phyloP scores from a whole-genome alignment of 2,329 filamentous ascomycete species.

The Pseudogymnoascus sp. region DNA sequence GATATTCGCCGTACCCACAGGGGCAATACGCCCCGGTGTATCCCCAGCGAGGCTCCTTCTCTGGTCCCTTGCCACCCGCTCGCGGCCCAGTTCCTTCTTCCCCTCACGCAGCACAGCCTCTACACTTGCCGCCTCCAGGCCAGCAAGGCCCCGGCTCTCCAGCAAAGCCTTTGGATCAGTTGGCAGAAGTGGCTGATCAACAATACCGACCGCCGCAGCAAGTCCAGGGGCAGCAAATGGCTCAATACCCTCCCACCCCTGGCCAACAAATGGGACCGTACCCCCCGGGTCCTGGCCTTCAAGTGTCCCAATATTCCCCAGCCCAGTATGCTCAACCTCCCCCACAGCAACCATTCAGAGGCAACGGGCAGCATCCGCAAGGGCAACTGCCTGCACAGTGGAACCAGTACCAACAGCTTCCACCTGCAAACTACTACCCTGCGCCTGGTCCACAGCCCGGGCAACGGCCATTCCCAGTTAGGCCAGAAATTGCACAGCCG shows the following conservation, averaged over 20 bases:
- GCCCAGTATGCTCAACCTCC: constrained; percentile 3
- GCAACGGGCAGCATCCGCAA: constrained; percentile 11
- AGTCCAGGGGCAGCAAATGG: constrained; percentile 22
- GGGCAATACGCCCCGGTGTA: constrained; percentile 1
- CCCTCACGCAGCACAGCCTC: constrained; percentile 21
- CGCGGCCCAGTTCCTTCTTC: constrained; percentile 27
- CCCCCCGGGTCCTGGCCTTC: neutral
- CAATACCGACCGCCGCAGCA: constrained; percentile 25
- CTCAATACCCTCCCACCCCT: constrained; percentile 2
- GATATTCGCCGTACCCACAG: constrained; percentile 15
- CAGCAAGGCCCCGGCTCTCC: constrained; percentile 19
- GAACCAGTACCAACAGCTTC: constrained; percentile 12
- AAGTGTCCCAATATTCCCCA: neutral
- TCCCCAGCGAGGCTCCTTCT: constrained; percentile 19
- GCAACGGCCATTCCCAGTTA: constrained; percentile 7
- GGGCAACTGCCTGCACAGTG: constrained; percentile 15
- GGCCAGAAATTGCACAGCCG: constrained; percentile 18
- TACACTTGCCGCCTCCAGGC: constrained; percentile 24
- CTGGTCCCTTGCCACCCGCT: constrained; percentile 23
- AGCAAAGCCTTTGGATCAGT: constrained; percentile 23
- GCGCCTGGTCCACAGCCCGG: constrained; percentile 17
- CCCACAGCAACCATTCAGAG: neutral
- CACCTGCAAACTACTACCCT: constrained; percentile 19
- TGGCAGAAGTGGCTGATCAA: constrained; percentile 27
- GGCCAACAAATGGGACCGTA: neutral